phyloP scores from a whole-genome alignment of 2,329 filamentous ascomycete genomes.

The Scytalidium lignicola region DNA sequence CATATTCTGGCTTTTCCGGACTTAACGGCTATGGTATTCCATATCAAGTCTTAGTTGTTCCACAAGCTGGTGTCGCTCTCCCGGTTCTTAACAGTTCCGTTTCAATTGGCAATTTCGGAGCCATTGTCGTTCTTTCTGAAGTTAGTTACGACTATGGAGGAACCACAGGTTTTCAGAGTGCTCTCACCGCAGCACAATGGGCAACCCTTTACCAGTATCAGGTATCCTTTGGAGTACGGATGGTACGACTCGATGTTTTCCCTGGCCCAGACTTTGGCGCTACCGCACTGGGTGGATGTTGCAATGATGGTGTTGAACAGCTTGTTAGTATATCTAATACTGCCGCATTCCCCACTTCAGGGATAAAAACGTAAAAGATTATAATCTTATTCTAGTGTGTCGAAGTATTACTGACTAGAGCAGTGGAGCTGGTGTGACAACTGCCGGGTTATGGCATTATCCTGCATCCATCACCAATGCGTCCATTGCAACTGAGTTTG shows the following conservation, averaged over 20 bases:
- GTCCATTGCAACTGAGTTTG: constrained; percentile 48
- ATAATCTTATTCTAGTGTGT: neutral
- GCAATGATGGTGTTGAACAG: constrained; percentile 42
- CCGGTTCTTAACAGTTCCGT: constrained; percentile 43
- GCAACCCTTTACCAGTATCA: constrained; percentile 52
- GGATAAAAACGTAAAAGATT: constrained; percentile 40
- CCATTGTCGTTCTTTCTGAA: constrained; percentile 40
- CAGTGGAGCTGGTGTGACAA: constrained; percentile 40
- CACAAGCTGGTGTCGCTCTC: constrained; percentile 43
- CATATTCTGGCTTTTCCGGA: constrained; percentile 44
- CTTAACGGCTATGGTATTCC: constrained; percentile 58
- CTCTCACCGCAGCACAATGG: constrained; percentile 51
- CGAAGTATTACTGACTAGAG: constrained; percentile 1
- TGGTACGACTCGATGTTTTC: constrained; percentile 55
- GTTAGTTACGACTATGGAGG: constrained; percentile 44
- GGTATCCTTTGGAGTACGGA: constrained; percentile 49
- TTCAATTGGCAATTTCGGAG: constrained; percentile 51
- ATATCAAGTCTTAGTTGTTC: constrained; percentile 49
- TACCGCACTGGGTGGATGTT: constrained; percentile 36
- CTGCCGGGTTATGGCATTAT: constrained; percentile 52
- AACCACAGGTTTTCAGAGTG: constrained; percentile 18
- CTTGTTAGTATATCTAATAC: constrained; percentile 48
- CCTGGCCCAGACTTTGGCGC: constrained; percentile 45
- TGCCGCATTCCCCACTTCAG: constrained; percentile 48
- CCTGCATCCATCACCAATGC: constrained; percentile 50